Evolutionary conservation across 75 land plant species (phyloP), one percentile per base, ranked within the genome.

Genomic region (Selaginella tamariscina): DNA sequence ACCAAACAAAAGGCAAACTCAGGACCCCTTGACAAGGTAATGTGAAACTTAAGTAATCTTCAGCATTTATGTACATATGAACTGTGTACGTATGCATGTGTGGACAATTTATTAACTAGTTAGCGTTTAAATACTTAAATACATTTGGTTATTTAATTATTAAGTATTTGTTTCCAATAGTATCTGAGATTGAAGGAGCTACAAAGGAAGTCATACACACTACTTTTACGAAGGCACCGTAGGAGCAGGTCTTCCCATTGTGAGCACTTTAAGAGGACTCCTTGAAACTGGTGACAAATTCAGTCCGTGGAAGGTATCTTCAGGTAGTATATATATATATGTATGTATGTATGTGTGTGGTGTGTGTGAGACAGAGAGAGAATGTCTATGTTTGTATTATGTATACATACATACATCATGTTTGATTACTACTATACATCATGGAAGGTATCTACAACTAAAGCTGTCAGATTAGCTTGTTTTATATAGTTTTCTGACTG

Each of bases 181-280:
- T 93, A 93, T 69, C 67, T 89, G 74, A 76, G 77, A 68, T 29
- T 93, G 70, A 81, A 85, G 71, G 74, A 82, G 24, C 84, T 86
- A 32, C 98, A 93, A 67, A 77, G 98, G 49, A 71, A 77, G 64
- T 89, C 95, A 1, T 86, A 89, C 31, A 86, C 98, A 93, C 70
- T 93, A 93, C 68, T 93, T 93, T 71, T 93, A 89, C 75, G 97
- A 92, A 71, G 97, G 89, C 56, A 92, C 97, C 69, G 97, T 92
- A 59, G 97, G 97, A 30, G 97, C 97, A 64, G 97, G 97, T 56
- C 85, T 92, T n/a, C 97, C 97, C 68, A 92, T 92, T 54, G 80
- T 92, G 68, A 89, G 90, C 78, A 92, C 97, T 30, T 56, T 92
- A 70, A 76, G 82, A 31, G 97, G 86, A 26, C 84, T 92, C 22